A percentile compares a stretch with the other conserved stretches of the same genome.
Evolutionary conservation across 257 asterid species (phyloP).

Genomic region (Striga asiatica): DNA sequence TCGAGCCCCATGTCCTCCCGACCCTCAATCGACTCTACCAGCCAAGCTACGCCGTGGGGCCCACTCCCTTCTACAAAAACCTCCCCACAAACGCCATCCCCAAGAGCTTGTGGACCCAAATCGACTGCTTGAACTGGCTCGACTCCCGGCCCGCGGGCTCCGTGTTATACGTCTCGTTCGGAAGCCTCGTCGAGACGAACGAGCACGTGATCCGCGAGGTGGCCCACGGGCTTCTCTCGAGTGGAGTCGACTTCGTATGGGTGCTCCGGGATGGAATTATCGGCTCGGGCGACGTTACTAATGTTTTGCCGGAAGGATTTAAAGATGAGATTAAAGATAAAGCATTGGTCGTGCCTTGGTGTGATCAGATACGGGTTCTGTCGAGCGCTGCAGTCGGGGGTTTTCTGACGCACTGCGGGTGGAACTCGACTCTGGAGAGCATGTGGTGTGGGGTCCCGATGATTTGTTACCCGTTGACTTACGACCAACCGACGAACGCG

Average conservation of each 20-base stretch:
- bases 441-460: slow-evolving; percentile 40
- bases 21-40: slow-evolving; percentile 17
- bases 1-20: slow-evolving; percentile 29
- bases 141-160: slow-evolving; percentile 18
- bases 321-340: slow-evolving; percentile 14
- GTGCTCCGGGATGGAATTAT: slow-evolving; percentile 34
- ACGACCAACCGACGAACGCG: slow-evolving; percentile 24
- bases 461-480: slow-evolving; percentile 25
- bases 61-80: slow-evolving; percentile 16
- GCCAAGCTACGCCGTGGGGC: slow-evolving; percentile 17
- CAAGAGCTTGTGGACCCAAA: slow-evolving; percentile 15
- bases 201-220: slow-evolving; percentile 15
- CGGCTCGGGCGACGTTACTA: slow-evolving; percentile 13
- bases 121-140: slow-evolving; percentile 20
- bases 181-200: slow-evolving; percentile 11
- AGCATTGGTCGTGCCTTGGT: slow-evolving; percentile 43
- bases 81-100: slow-evolving; percentile 1
- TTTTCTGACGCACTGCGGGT: slow-evolving; percentile 42
- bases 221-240: slow-evolving; percentile 34
- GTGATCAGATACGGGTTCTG: slow-evolving; percentile 32
- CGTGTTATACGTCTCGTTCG: slow-evolving; percentile 17
- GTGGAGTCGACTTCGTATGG: slow-evolving; percentile 40
- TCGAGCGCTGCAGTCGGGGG: slow-evolving; percentile 30
- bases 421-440: slow-evolving; percentile 42
- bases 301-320: slow-evolving; percentile 27